phyloP scores from a whole-genome alignment of 495 filamentous ascomycete species.

The Pyrenula aspistea region DNA sequence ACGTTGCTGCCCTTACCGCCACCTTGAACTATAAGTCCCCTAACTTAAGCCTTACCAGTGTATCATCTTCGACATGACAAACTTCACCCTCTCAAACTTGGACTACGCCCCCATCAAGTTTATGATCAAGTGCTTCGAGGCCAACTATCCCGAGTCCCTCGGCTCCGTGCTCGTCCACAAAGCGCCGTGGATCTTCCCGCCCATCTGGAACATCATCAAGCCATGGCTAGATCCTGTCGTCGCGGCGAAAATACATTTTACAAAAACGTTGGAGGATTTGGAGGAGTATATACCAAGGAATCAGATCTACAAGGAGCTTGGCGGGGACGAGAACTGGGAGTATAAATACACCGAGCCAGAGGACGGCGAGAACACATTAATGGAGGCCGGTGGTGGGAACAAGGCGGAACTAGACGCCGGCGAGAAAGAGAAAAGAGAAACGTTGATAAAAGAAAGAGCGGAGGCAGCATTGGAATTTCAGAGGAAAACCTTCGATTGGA shows the following conservation, averaged over 20 bases:
- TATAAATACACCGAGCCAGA: conserved; percentile 72
- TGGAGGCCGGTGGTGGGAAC: conserved; percentile 54
- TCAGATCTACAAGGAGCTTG: conserved; percentile 68
- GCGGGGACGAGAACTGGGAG: conserved; percentile 69
- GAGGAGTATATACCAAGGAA: conserved; percentile 57
- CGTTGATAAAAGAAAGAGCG: conserved; percentile 42
- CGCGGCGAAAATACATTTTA: conserved; percentile 89
- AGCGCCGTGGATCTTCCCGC: conserved; percentile 85
- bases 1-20: conserved; percentile 23
- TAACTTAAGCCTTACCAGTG: conserved; percentile 43
- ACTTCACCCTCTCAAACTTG: conserved; percentile 91
- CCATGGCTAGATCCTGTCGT: conserved; percentile 98
- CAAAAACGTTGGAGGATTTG: conserved; percentile 68
- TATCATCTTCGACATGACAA: conserved; percentile 91
- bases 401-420: conserved; percentile 47
- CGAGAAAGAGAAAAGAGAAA: conserved; percentile 46
- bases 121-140: conserved; percentile 99
- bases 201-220: conserved; percentile 79
- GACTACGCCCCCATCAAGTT: conserved; percentile 96
- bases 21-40: conserved; percentile 8
- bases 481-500: conserved; percentile 52
- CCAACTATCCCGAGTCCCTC: conserved; percentile 90
- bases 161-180: conserved; percentile 94
- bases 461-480: conserved; percentile 53
- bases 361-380: conserved; percentile 54